Percentiles rank a stretch among this genome's conserved stretches.
Conservation (phyloP, 2,329 filamentous ascomycete genomes). For the Myrmaecium sp. region DNA sequence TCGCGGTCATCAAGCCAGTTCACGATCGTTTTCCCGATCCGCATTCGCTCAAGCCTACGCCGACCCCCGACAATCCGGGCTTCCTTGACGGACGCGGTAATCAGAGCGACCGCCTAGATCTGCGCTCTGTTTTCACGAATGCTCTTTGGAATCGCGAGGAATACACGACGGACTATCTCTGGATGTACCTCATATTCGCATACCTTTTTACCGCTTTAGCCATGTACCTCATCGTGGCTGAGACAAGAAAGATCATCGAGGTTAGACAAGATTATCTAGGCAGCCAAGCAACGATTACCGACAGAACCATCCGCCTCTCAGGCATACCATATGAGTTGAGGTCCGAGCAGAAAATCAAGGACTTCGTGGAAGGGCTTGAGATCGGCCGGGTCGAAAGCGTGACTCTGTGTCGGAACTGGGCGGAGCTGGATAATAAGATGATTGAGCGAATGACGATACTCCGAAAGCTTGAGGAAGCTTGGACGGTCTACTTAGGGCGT, state of each 20-base stretch:
- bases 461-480: conserved; percentile 63
- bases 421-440: conserved; percentile 58
- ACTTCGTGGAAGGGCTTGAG: conserved; percentile 70
- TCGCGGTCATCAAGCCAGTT: conserved; percentile 68
- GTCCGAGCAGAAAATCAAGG: conserved; percentile 67
- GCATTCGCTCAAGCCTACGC: conserved; percentile 14
- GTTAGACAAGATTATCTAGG: conserved; percentile 83
- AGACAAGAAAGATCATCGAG: conserved; percentile 73
- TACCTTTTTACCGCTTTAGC: conserved; percentile 79
- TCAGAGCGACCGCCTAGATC: neutral
- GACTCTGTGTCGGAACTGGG: conserved; percentile 76
- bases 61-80: conserved; percentile 3
- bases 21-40: conserved; percentile 48
- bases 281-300: conserved; percentile 85
- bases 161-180: conserved; percentile 47
- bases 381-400: conserved; percentile 86
- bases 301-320: conserved; percentile 80
- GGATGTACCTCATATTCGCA: conserved; percentile 88
- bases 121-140: conserved; percentile 1
- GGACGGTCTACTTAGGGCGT: conserved; percentile 58
- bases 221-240: conserved; percentile 63
- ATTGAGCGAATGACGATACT: conserved; percentile 47
- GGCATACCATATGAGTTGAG: conserved; percentile 69
- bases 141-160: conserved; percentile 7
- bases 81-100: neutral